phyloP scores from a whole-genome alignment of 148 eudicot species.

The Simmondsia chinensis region DNA sequence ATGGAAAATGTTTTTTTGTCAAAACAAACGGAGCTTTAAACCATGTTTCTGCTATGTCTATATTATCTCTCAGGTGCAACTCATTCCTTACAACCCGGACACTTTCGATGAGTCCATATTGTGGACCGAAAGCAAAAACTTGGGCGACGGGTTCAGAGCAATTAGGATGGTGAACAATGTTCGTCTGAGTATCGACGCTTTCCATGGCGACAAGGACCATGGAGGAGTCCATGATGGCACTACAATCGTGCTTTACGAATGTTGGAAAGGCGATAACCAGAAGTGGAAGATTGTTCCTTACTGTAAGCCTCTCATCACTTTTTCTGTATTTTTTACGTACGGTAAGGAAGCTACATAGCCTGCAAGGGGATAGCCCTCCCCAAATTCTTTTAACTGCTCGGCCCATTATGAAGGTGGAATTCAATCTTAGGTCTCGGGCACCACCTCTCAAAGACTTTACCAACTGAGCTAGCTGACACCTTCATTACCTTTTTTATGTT shows the following conservation, averaged over 20 bases:
- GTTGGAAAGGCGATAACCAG: constrained; percentile 78
- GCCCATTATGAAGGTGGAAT: too few relatives aligned
- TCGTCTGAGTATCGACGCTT: constrained; percentile 49
- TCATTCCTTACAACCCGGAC: constrained; percentile 43
- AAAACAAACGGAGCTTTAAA: too few relatives aligned
- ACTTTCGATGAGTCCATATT: constrained; percentile 53
- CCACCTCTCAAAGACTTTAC: too few relatives aligned
- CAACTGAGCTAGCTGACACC: too few relatives aligned
- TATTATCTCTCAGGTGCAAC: constrained; percentile 37
- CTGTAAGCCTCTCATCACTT: constrained; percentile 51
- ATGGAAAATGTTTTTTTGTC: too few relatives aligned
- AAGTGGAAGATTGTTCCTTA: constrained; percentile 63
- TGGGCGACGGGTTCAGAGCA: constrained; percentile 52
- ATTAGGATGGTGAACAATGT: constrained; percentile 61
- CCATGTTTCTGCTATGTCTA: not conserved
- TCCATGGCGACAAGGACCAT: constrained; percentile 64
- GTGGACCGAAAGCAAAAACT: constrained; percentile 65
- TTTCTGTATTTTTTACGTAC: too few relatives aligned
- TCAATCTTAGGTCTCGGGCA: too few relatives aligned
- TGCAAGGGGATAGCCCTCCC: too few relatives aligned
- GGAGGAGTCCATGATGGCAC: constrained; percentile 92
- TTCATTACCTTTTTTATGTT: too few relatives aligned
- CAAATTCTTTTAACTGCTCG: too few relatives aligned
- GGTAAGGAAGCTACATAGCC: too few relatives aligned
- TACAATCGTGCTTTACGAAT: constrained; percentile 56